phyloP scores from a whole-genome alignment of 108 stramenopile genomes.

The Skeletonema costatum region DNA sequence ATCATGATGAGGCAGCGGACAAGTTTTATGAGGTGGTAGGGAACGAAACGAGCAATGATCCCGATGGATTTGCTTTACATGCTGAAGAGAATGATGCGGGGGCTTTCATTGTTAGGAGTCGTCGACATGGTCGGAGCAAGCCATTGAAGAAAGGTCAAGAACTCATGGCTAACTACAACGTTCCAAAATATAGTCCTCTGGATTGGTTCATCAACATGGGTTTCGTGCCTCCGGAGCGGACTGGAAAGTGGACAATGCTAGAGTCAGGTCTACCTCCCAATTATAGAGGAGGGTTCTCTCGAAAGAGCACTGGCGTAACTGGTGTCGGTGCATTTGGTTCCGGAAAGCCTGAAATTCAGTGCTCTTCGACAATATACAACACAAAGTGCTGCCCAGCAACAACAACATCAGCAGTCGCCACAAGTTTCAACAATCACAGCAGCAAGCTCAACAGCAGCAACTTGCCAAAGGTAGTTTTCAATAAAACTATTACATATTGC shows the following conservation, averaged over 20 bases:
- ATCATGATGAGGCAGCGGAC: constrained; percentile 77
- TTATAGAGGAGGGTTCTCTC: constrained; percentile 33
- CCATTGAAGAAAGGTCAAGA: constrained; percentile 76
- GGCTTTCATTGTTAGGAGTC: constrained; percentile 72
- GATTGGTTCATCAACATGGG: constrained; percentile 88
- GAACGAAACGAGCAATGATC: constrained; percentile 43
- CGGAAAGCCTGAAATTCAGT: constrained; percentile 23
- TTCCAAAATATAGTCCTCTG: constrained; percentile 75
- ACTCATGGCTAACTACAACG: constrained; percentile 84
- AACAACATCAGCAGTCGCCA: background rate
- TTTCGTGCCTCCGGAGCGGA: constrained; percentile 82
- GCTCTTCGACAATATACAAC: constrained; percentile 17
- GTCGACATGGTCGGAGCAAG: constrained; percentile 66
- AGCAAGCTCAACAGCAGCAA: background rate
- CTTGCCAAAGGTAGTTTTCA: background rate
- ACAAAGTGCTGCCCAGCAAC: background rate
- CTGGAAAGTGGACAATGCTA: constrained; percentile 58
- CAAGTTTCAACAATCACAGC: background rate
- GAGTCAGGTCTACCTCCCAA: constrained; percentile 40
- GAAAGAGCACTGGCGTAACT: constrained; percentile 3
- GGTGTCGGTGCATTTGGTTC: constrained; percentile 20
- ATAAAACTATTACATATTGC: background rate
- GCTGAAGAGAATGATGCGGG: constrained; percentile 64
- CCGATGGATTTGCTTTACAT: constrained; percentile 28
- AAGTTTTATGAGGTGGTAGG: constrained; percentile 78